Base-by-base conservation (phyloP, 495 filamentous ascomycete species). In the Aspergillus conjunctus region DNA sequence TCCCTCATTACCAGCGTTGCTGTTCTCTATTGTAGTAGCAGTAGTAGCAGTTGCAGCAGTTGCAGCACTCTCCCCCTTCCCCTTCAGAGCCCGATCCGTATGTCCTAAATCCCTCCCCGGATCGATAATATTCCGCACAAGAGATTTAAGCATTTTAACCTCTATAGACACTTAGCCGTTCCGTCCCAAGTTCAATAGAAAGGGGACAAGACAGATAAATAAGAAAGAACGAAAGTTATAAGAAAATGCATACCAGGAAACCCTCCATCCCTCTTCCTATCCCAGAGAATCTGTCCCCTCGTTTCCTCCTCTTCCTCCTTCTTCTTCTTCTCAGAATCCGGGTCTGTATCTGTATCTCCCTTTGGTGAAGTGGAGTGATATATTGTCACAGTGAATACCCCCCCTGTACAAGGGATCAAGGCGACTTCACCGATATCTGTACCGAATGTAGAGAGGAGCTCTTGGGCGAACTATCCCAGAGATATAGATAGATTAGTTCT, bases 371-470 rank as follows among this genome's bases (percentile, higher is more conserved):
- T 65, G 9, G 65, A 60, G 66, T 79, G 73, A 62, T 79, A 75
- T 39, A 92, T 84, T 50, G 87, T 81, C 6, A 96, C 84, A 12
- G 83, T 80, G 70, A 98, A 98, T 21, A 89, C 73, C 0, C 94
- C 94, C 22, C 94, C 93, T 0, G 91, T 96, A 17, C 86, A 70
- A 0, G 94, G 94, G 43, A 93, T 83, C 0, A 98, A 85, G n/a
- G 94, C 85, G 14, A 98, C 88, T 73, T 98, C 93, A 48, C 93
- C 92, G 0, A 98, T 81, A 56, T 87, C 80, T 12, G 87, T 92
- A 52, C 83, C 81, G 79, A 98, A 98, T 7, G 94, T 98, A n/a
- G 91, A 94, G 60, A 98, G 87, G 54, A 98, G 90, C 76, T 98
- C 94, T 85, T 98, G 94, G 46, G 90, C 92, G 76, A 90, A 97